A percentile compares a stretch with the other conserved stretches of the same genome.
Evolutionary conservation across 345 rosid genomes (phyloP).

Genomic region (Schrenkiella parvula): DNA sequence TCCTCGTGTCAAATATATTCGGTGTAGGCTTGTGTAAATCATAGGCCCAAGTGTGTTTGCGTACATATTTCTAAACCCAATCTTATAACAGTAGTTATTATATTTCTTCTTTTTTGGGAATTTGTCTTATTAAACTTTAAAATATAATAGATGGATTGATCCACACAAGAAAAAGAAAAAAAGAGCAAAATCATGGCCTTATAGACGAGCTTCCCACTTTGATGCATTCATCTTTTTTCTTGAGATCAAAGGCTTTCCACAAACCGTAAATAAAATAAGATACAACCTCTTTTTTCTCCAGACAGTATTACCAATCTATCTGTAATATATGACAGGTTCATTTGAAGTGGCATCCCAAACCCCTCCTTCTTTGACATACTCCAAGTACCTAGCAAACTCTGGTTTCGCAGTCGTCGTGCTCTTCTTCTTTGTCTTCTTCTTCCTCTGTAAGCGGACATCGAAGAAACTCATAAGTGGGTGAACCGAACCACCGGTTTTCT

Average conservation of each 20-base stretch:
- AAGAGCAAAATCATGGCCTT: too few relatives aligned
- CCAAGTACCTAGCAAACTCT: conserved; percentile 62
- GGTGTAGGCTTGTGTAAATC: background rate
- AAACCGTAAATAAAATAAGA: too few relatives aligned
- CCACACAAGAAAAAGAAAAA: background rate
- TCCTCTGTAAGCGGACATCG: conserved; percentile 23
- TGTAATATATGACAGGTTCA: conserved; percentile 47
- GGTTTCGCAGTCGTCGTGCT: conserved; percentile 64
- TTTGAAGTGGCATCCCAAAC: conserved; percentile 52
- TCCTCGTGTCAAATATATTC: background rate
- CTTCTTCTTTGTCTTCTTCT: conserved; percentile 56
- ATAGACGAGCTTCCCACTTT: too few relatives aligned
- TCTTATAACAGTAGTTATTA: too few relatives aligned
- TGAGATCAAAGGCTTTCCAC: too few relatives aligned
- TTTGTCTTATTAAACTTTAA: background rate
- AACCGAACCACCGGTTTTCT: conserved; percentile 34
- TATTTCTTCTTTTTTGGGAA: background rate
- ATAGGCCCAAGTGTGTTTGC: background rate
- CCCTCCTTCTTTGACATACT: conserved; percentile 73
- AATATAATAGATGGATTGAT: background rate
- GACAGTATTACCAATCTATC: conserved; percentile 1
- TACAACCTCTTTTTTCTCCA: background rate
- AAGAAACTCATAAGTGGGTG: conserved; percentile 68
- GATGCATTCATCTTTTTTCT: too few relatives aligned
- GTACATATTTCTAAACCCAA: too few relatives aligned